These are phyloP conservation scores for Ceratocystis harringtonii DNA, from an alignment of 2,329 filamentous ascomycete species.

Conservation along the genomic window DNA sequence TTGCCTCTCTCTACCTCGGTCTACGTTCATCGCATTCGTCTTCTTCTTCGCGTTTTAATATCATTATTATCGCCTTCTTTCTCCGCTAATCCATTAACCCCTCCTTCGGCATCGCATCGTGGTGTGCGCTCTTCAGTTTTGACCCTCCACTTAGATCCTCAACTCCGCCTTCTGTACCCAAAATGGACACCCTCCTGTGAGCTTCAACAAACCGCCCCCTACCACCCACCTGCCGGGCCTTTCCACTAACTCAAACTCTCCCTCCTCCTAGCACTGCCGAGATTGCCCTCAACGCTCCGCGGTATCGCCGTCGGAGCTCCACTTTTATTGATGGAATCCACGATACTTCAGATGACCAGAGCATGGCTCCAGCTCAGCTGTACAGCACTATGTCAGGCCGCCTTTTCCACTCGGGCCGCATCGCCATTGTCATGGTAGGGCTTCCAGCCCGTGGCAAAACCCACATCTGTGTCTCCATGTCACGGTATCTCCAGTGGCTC, in stretches of 20 bases:
- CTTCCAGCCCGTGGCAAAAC: constrained; percentile 92
- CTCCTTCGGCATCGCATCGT: neutral
- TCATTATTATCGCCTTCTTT: no score
- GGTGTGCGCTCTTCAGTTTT: neutral
- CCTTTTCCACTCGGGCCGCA: constrained; percentile 90
- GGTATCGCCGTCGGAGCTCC: constrained; percentile 82
- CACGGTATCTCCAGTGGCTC: constrained; percentile 88
- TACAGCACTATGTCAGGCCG: constrained; percentile 97
- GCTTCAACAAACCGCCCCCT: neutral
- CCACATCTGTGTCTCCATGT: constrained; percentile 89
- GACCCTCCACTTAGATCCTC: neutral
- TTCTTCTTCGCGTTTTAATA: no score
- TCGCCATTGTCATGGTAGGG: constrained; percentile 93
- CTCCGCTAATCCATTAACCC: no score
- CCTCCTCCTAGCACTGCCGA: constrained; percentile 56
- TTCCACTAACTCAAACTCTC: constrained; percentile 16
- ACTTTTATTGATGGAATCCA: constrained; percentile 97
- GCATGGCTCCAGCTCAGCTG: constrained; percentile 86
- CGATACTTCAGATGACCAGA: constrained; percentile 65
- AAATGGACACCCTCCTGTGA: constrained; percentile 19
- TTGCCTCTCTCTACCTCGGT: no score
- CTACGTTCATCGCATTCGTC: no score
- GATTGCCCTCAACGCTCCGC: constrained; percentile 76
- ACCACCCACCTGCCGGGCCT: neutral
- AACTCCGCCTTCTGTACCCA: neutral